Evolutionary conservation across 1,284 basidiomycete genomes (phyloP), one percentile per base, ranked within the genome.

Genomic region (Leucoagaricus sp.): DNA sequence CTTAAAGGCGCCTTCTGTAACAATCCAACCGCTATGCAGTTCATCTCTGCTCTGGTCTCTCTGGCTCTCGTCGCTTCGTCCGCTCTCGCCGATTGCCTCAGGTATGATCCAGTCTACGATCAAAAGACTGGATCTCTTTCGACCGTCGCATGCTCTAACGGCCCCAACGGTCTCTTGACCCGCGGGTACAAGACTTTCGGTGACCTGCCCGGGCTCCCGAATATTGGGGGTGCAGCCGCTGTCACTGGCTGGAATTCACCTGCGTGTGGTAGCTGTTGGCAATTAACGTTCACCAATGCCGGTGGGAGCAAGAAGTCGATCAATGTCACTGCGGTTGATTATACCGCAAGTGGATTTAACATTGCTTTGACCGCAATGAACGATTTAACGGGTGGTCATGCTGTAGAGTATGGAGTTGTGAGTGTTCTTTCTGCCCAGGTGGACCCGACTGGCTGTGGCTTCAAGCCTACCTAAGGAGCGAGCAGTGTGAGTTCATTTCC

Each of bases 201-300:
- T 29, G 64, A 66, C 15, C 64, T 81, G 29, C 76, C 76, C 6
- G 65, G 62, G 2, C 77, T 77, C 69, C 77, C 80, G 4, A 57
- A 69, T 64, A 75, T 81, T 54, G 79, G 79, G n/a, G 79, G 73
- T 8, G 74, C 73, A 2, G 64, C 64, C 5, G 75, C 70, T 23
- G 65, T 80, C 45, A 66, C 61, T 4, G 75, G 73, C 8, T 82
- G 70, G 66, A 77, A 81, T 65, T 80, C 75, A 3, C 6, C 71
- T 8, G 64, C 64, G 23, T 85, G 82, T 63, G 81, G 82, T 48
- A 72, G 72, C 28, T 82, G 80, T 64, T 81, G 78, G 77, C 58
- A 72, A 47, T 63, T 82, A 40, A 75, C 78, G 19, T 80, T 71
- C 60, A 67, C 62, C 25, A 69, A 75, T 52, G 52, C 61, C 6